Percentiles rank a stretch among this genome's conserved stretches.
Conservation (phyloP, 129 eudicot genomes). For the Ambrosia trifida region DNA sequence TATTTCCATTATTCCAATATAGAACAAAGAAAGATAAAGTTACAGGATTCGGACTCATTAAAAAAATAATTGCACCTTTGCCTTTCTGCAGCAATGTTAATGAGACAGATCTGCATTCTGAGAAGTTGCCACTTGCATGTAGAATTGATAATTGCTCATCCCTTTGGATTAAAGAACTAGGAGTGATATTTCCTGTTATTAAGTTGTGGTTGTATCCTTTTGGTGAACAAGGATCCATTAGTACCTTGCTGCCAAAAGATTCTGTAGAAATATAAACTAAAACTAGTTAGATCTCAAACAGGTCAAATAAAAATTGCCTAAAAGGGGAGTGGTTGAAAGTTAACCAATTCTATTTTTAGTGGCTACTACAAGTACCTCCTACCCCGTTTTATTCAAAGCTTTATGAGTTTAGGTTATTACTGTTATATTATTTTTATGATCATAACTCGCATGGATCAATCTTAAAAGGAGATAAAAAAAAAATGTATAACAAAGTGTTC, state of each 20-base stretch:
- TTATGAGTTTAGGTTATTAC: not conserved
- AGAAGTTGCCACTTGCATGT: slow-evolving; percentile 82
- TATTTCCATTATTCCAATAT: no score
- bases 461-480: not conserved
- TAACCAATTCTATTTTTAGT: not conserved
- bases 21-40: not conserved
- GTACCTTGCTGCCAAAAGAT: slow-evolving; percentile 43
- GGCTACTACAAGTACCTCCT: slow-evolving; percentile 3
- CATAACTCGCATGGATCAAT: not conserved
- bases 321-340: not conserved
- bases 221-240: slow-evolving; percentile 83
- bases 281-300: not conserved
- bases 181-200: slow-evolving; percentile 37
- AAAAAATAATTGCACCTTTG: slow-evolving; percentile 48
- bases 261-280: slow-evolving; percentile 43
- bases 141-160: slow-evolving; percentile 42
- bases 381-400: not conserved
- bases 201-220: slow-evolving; percentile 56
- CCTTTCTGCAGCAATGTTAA: slow-evolving; percentile 68
- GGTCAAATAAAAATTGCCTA: not conserved
- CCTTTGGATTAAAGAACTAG: slow-evolving; percentile 44
- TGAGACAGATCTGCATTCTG: slow-evolving; percentile 85
- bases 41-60: not conserved
- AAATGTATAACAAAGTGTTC: not conserved
- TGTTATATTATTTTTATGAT: not conserved